Percentiles rank a stretch among this genome's conserved stretches.
Evolutionary conservation across 495 filamentous ascomycete species (phyloP).

Genomic region (Trichoderma gamsii): DNA sequence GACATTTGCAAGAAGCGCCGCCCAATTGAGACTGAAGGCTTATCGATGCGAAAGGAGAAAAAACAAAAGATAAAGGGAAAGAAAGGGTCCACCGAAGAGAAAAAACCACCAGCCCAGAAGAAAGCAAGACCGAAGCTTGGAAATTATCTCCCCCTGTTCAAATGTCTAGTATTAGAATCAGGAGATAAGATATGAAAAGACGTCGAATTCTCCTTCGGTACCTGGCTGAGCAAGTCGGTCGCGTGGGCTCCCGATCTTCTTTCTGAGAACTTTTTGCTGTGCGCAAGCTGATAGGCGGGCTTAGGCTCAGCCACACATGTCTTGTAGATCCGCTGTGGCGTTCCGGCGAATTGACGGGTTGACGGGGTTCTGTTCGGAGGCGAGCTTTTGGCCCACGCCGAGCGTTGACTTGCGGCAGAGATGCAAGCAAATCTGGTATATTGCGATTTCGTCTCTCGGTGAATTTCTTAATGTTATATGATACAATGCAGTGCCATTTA

Average conservation of each 20-base stretch:
- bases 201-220: background rate
- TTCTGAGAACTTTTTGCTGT: slow-evolving; percentile 5
- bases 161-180: background rate
- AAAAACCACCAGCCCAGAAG: background rate
- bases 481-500: background rate
- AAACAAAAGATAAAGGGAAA: background rate
- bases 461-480: background rate
- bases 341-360: background rate
- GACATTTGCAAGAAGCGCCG: slow-evolving; percentile 2
- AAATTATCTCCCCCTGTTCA: background rate
- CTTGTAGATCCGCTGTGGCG: slow-evolving; percentile 1
- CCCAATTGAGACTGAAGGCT: background rate
- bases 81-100: background rate
- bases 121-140: background rate
- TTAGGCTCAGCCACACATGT: background rate
- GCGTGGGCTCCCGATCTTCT: background rate
- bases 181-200: background rate
- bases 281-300: slow-evolving; percentile 2
- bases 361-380: background rate
- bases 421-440: too few relatives aligned
- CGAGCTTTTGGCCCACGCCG: background rate
- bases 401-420: too few relatives aligned
- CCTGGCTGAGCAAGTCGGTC: background rate
- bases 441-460: too few relatives aligned
- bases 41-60: background rate